Base-by-base conservation (phyloP, 768 basidiomycete genomes). In the Hortiboletus flavorubellus region DNA sequence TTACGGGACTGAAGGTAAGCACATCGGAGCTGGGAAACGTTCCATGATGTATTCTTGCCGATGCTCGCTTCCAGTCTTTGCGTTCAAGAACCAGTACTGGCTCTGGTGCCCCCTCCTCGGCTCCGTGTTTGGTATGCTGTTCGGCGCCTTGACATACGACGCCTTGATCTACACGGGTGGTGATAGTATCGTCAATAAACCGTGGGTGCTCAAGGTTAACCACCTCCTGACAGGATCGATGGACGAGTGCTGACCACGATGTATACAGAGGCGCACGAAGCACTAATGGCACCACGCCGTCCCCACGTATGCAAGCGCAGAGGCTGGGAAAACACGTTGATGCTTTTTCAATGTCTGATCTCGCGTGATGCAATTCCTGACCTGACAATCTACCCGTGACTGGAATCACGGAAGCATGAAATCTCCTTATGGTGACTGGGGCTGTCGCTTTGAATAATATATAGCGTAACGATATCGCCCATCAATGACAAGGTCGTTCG, bases 21-120 rank as follows among this genome's bases (percentile, higher is more conserved):
- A 12, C 11, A 12, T 29, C 16, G 43, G 29, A 38, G n/a, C 26
- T 40, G 33, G 26, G 33, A n/a, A 23, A 72, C 40, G 80, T 82
- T 4, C 80, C 80, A 75, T 21, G 16, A 11, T 33, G n/a, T 1
- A 14, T 44, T 49, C n/a, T 33, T 10, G 15, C 54, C 51, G 49
- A 60, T 5, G 15, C 39, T 33, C 15, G 14, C 21, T 21, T 29
- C n/a, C 40, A 59, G 58, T 61, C 12, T 61, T 63, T 48, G 53
- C 58, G n/a, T 68, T 59, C 52, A 56, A 64, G 58, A 78, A 76
- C 60, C 84, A 87, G 50, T 87, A 86, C 62, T 87, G 84, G 85
- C 55, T 87, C 21, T 86, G 85, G 85, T 80, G 80, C 56, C 80
- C 83, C 2, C 65, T 87, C 21, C 68, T 84, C 37, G 82, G 72